Evolutionary conservation across 1,139 yeast species (phyloP).

Genomic region (Pichia inconspicua): DNA sequence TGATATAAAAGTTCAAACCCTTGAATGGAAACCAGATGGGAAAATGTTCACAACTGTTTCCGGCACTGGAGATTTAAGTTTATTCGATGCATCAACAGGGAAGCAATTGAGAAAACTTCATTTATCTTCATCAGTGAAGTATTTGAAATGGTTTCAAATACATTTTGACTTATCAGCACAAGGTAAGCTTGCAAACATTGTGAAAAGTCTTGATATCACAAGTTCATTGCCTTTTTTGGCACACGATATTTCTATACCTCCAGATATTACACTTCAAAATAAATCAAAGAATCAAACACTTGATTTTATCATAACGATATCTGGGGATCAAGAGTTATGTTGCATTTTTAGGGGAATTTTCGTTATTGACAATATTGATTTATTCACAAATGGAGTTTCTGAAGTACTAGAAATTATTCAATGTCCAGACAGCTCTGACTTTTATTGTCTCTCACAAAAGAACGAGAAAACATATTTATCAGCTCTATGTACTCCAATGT

Average conservation of each 20-base stretch:
- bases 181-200: constrained; percentile 8
- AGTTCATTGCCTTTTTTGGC: constrained; percentile 27
- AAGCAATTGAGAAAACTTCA: constrained; percentile 17
- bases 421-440: not conserved
- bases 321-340: constrained; percentile 21
- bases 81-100: constrained; percentile 26
- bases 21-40: constrained; percentile 28
- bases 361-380: constrained; percentile 23
- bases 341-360: constrained; percentile 31
- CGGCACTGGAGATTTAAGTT: constrained; percentile 17
- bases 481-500: constrained; percentile 12
- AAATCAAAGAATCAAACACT: constrained; percentile 19
- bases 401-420: not conserved
- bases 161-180: not conserved
- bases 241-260: not conserved
- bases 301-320: constrained; percentile 26
- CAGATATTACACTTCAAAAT: not conserved
- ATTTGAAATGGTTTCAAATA: constrained; percentile 19
- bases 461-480: not conserved
- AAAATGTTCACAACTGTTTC: constrained; percentile 22
- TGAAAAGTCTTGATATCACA: constrained; percentile 25
- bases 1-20: not conserved
- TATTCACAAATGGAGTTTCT: not conserved
- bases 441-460: not conserved
- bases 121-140: constrained; percentile 10